Conservation (phyloP, 2,329 filamentous ascomycete genomes). For the Fusarium sp. region DNA sequence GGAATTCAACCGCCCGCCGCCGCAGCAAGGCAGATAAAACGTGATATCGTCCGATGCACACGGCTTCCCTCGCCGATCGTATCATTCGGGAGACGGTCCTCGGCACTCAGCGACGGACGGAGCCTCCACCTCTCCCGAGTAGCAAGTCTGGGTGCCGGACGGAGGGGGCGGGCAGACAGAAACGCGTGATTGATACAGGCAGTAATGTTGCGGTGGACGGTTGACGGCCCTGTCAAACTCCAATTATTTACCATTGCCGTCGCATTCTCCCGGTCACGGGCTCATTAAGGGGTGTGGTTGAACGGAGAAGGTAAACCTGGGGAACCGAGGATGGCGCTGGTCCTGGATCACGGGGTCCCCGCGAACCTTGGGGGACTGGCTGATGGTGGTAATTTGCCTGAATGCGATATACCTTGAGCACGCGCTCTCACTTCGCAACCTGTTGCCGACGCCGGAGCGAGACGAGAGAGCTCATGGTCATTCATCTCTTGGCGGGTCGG, state of each 20-base stretch:
- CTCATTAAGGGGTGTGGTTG: background rate
- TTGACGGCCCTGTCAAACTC: constrained; percentile 3
- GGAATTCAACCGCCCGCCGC: constrained; percentile 9
- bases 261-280: constrained; percentile 10
- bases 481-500: constrained; percentile 15
- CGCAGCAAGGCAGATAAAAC: constrained; percentile 4
- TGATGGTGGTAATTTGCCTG: background rate
- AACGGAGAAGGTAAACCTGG: constrained; percentile 3
- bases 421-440: background rate
- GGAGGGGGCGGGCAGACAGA: constrained; percentile 12
- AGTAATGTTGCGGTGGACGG: constrained; percentile 9
- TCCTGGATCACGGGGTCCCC: constrained; percentile 25
- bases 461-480: background rate
- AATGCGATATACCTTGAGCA: background rate
- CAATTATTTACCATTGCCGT: constrained; percentile 4
- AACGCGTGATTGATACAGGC: constrained; percentile 37
- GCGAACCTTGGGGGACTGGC: background rate
- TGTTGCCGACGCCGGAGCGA: background rate
- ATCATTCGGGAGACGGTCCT: constrained; percentile 32
- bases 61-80: constrained; percentile 28
- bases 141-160: constrained; percentile 1
- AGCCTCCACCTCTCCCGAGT: background rate
- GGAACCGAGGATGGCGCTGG: background rate
- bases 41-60: constrained; percentile 37
- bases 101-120: constrained; percentile 33